Evolutionary conservation across 2,329 filamentous ascomycete genomes (phyloP).

Genomic region (Penicillium brasilianum): DNA sequence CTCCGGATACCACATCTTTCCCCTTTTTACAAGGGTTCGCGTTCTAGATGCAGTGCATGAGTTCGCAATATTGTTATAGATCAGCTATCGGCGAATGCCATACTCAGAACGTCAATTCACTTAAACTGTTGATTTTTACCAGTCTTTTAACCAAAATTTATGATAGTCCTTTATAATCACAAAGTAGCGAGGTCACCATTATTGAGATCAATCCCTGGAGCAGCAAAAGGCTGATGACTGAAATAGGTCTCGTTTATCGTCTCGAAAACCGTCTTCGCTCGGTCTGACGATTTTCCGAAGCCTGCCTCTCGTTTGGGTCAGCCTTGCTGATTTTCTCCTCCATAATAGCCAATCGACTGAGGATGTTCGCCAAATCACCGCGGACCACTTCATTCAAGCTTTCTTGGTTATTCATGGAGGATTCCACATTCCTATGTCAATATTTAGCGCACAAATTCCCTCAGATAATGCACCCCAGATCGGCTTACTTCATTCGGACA

Average conservation of each 20-base stretch:
- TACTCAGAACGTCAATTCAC: constrained; percentile 2
- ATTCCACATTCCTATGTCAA: constrained; percentile 4
- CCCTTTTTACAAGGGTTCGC: constrained; percentile 4
- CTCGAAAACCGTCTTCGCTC: constrained; percentile 3
- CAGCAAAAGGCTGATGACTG: constrained; percentile 1
- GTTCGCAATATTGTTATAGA: constrained; percentile 3
- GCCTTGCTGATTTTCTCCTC: constrained; percentile 5
- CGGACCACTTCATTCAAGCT: constrained; percentile 1
- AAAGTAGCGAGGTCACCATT: constrained; percentile 2
- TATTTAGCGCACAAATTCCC: constrained; percentile 3
- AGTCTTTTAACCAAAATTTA: not conserved
- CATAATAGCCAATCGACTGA: constrained; percentile 3
- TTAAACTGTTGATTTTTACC: constrained; percentile 2
- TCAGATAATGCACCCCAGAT: constrained; percentile 2
- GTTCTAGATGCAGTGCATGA: constrained; percentile 1
- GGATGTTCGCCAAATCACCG: constrained; percentile 2
- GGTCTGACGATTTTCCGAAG: constrained; percentile 1
- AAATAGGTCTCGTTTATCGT: constrained; percentile 1
- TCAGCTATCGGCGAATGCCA: constrained; percentile 4
- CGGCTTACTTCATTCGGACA: constrained; percentile 1
- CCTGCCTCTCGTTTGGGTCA: constrained; percentile 1
- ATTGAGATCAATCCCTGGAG: not conserved
- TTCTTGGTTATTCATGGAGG: constrained; percentile 5
- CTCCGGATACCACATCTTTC: constrained; percentile 1
- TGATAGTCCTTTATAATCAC: constrained; percentile 4